Conservation (phyloP, 2,329 filamentous ascomycete genomes). For the Apiospora saccharicola region DNA sequence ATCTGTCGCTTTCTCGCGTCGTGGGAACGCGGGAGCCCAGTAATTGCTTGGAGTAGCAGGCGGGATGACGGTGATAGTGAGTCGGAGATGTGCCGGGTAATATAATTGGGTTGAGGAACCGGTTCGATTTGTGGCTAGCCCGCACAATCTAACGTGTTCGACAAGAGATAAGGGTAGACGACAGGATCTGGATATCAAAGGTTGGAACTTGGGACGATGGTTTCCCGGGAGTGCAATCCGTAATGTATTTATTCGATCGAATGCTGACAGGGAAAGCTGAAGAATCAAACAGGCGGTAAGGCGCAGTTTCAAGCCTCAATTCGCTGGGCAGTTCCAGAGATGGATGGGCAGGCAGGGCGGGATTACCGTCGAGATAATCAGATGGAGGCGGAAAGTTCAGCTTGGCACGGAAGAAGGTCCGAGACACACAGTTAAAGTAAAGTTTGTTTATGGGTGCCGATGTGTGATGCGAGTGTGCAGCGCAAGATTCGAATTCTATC, state of each 20-base stretch:
- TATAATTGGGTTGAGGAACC: conserved; percentile 14
- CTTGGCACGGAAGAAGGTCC: conserved; percentile 19
- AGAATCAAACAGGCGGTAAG: conserved; percentile 20
- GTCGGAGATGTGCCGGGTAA: conserved; percentile 19
- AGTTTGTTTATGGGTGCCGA: conserved; percentile 17
- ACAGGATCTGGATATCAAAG: conserved; percentile 3
- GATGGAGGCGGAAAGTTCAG: conserved; percentile 14
- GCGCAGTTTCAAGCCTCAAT: conserved; percentile 20
- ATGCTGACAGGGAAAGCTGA: conserved; percentile 18
- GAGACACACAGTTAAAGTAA: conserved; percentile 20
- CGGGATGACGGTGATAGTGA: conserved; percentile 11
- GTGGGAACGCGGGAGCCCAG: background rate
- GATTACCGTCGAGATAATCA: conserved; percentile 22
- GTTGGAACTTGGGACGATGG: conserved; percentile 7
- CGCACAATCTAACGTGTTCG: background rate
- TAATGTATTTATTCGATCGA: background rate
- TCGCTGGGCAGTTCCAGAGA: conserved; percentile 19
- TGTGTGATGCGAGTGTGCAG: conserved; percentile 3
- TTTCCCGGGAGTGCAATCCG: conserved; percentile 5
- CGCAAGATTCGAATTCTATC: conserved; percentile 14
- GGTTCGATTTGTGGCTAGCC: conserved; percentile 5
- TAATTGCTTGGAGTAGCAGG: background rate
- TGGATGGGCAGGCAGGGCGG: background rate
- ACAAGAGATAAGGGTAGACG: conserved; percentile 10
- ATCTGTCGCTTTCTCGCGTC: background rate